Base-by-base conservation (phyloP, 192 early-diverging fungal genomes). In the Gigaspora rosea region DNA sequence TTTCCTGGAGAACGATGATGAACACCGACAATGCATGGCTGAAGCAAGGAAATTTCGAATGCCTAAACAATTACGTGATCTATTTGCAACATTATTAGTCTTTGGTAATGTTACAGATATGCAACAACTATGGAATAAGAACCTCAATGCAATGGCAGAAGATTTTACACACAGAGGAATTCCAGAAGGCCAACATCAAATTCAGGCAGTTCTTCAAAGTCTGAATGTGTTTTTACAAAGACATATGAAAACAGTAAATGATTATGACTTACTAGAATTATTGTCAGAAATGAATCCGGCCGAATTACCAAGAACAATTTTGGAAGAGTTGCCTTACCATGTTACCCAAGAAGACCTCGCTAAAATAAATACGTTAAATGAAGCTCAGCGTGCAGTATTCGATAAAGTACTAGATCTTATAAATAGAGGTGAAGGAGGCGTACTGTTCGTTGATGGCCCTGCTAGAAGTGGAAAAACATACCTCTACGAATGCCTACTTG, bases 1-100 rank as follows among this genome's bases (percentile, higher is more conserved):
- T n/a, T 64, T 81, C 2, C 59, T 81, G 1, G 35, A 80, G 27
- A 58, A 78, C 63, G 77, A 81, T 58, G 16, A n/a, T 8, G 73
- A 82, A 47, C 77, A 68, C 65, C 52, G 74, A 12, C 48, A 10
- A 2, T 76, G 69, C 59, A 64, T 79, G 20, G 22, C 27, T 20
- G 73, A 82, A 20, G 72, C 80, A 49, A 47, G 57, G 20, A 1
- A 51, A 46, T 49, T 57, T n/a, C 72, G 70, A 20, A 36, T 56
- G 3, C 71, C 73, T 8, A 10, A 11, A 20, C 78, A 78, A 27
- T 50, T 82, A 12, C 80, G 80, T 11, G 6, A 32, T 15, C 46
- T 78, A 12, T 81, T 81, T 78, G 52, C 49, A 56, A 35, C 64
- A n/a, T 16, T 69, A 12, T 13, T 77, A n/a, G 20, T 47, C 11